Evolutionary conservation across 1,284 basidiomycete genomes (phyloP), one percentile per base, ranked within the genome.

Genomic region (Ceratobasidium sp.): DNA sequence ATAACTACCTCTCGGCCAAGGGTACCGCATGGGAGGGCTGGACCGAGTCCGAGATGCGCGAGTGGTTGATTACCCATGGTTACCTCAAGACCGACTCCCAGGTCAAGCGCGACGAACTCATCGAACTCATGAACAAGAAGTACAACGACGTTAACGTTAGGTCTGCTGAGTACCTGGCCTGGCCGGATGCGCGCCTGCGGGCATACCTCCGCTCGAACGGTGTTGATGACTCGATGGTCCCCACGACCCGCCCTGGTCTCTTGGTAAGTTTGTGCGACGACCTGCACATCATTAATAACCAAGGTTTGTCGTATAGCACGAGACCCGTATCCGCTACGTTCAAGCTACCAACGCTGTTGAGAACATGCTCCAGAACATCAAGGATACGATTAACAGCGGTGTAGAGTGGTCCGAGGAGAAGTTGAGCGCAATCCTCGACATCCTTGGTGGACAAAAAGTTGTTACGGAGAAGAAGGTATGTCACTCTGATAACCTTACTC

Each of bases 111-210:
- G 90, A 94, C 76, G 88, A 95, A 77, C 85, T 94, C 0, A 81
- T 92, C 61, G 85, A 87, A 75, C 76, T 90, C 65, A 91, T 93
- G 77, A 85, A 90, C 74, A 85, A 86, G 71, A 92, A 91, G 88
- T 85, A 86, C 81, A 83, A 83, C 78, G 79, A 82, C 54, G 77
- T 79, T 31, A 82, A 83, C 27, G 79, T 82, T 0, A 84, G 84
- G 48, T 83, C 85, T 7, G 86, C 88, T 2, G 84, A 87, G 0
- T 95, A 94, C 81, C 84, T 95, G 64, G 86, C 87, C n/a, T 96
- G 94, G 94, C 93, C 94, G 16, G 94, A 96, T 79, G 92, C 94
- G 2, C 88, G 94, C 58, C 87, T 96, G 39, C 91, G 94, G 71
- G 93, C 92, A 0, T 94, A 90, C 81, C 86, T 96, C 37, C 87